Base-by-base conservation (phyloP, 129 eudicot species). In the Flaveria bidentis region DNA sequence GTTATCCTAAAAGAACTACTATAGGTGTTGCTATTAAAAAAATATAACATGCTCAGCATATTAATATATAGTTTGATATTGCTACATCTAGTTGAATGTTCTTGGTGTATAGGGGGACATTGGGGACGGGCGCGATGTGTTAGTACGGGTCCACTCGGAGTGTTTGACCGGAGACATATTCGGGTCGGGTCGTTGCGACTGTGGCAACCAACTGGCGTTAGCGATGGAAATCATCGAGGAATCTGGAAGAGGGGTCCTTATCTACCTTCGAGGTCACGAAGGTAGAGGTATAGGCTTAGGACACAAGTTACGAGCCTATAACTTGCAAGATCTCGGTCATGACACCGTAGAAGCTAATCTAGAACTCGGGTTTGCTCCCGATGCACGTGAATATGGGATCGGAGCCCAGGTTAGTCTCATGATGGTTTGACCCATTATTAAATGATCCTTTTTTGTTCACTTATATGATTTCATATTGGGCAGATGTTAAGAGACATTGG, bases 261-360 rank as follows among this genome's bases (percentile, higher is more conserved):
- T 93, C 36, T 93, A 93, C 82, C 96, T 93, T 49, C 81, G 98
- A 16, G 98, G 98, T 13, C 98, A 93, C 33, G 98, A 93, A 87
- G 97, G 98, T 6, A 83, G 98, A n/a, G 98, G 98, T 13, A 93
- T 93, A 41, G 97, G 98, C 55, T 85, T 93, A 57, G 93, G 97
- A 5, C 96, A 87, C 81, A 93, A 93, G 78, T 90, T 93, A 67
- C 82, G 30, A 22, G 98, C 98, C 1, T 93, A 93, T 81, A 93
- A 93, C 82, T 81, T 93, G 82, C 98, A 93, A 69, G 98, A 93
- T 79, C 84, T 82, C 77, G 98, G 98, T 41, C 98, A 93, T 65
- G 98, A 93, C 70, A 93, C 98, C 0, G 98, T 91, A 4, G 96
- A 93, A 78, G 98, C 98, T 17, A 93, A 93, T 82, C 82, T 93